Conservation (phyloP, 352 stramenopile genomes). For the Pythium angustatum region DNA sequence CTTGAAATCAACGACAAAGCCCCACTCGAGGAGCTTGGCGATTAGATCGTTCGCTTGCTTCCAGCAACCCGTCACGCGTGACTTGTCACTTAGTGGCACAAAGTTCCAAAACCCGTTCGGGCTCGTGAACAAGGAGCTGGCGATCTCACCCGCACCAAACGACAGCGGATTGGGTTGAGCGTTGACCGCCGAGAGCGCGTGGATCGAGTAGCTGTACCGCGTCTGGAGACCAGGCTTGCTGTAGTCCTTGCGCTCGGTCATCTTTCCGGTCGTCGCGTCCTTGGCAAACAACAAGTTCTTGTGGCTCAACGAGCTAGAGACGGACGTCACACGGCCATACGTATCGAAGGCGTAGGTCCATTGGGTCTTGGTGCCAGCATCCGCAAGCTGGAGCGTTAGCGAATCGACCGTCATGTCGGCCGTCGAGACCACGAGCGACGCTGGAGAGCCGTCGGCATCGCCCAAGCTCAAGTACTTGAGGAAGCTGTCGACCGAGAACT, state of each 20-base stretch:
- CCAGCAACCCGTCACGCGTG: constrained; percentile 12
- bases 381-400: constrained; percentile 1
- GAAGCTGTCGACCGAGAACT: constrained; percentile 14
- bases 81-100: constrained; percentile 21
- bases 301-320: constrained; percentile 5
- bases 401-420: constrained; percentile 8
- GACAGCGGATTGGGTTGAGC: constrained; percentile 3
- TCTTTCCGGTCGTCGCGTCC: constrained; percentile 18
- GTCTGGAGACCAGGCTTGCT: constrained; percentile 18
- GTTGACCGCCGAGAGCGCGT: constrained; percentile 15
- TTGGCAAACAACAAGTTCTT: constrained; percentile 22
- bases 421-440: constrained; percentile 9
- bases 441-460: too few species aligned
- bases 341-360: constrained; percentile 21
- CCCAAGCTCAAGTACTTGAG: constrained; percentile 9
- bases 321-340: constrained; percentile 14
- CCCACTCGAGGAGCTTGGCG: constrained; percentile 27
- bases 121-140: constrained; percentile 23
- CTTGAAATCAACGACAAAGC: constrained; percentile 15
- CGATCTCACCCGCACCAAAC: constrained; percentile 16
- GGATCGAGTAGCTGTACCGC: constrained; percentile 17
- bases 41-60: constrained; percentile 21
- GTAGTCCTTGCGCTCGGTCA: constrained; percentile 21
- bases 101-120: constrained; percentile 26
- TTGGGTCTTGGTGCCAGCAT: constrained; percentile 12